Conservation (phyloP, 225 moss, liverwort and hornwort genomes). For the Bryum argenteum region DNA sequence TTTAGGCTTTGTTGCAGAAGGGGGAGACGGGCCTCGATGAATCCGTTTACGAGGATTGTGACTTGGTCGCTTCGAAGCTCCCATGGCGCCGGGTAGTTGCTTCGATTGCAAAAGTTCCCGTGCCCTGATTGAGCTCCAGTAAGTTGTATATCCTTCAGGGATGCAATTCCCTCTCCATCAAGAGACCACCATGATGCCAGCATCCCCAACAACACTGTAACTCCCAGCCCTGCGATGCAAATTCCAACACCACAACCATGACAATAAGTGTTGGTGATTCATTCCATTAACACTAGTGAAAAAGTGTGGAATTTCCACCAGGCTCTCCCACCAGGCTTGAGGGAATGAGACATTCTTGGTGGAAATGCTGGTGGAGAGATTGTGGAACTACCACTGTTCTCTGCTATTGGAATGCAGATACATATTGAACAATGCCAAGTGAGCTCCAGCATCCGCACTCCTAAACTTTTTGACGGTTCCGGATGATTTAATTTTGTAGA, state of each 20-base stretch:
- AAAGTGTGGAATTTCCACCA: too few relatives aligned
- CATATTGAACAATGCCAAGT: too few relatives aligned
- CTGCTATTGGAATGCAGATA: too few relatives aligned
- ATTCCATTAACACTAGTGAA: too few relatives aligned
- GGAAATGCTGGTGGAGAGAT: too few relatives aligned
- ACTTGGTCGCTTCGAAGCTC: slow-evolving; percentile 71
- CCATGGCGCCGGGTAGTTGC: slow-evolving; percentile 62
- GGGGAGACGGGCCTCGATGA: slow-evolving; percentile 73
- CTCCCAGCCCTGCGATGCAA: slow-evolving; percentile 41
- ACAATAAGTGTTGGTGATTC: too few relatives aligned
- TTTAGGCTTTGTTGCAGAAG: slow-evolving; percentile 61
- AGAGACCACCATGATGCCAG: slow-evolving; percentile 37
- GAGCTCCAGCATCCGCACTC: too few relatives aligned
- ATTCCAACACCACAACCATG: background rate
- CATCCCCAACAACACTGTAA: slow-evolving; percentile 40
- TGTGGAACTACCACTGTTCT: too few relatives aligned
- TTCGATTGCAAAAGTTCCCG: slow-evolving; percentile 52
- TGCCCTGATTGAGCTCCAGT: slow-evolving; percentile 17
- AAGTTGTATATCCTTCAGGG: background rate
- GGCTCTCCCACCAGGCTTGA: too few relatives aligned
- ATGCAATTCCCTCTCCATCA: background rate
- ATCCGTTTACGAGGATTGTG: slow-evolving; percentile 85
- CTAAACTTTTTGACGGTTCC: too few relatives aligned
- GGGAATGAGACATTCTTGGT: too few relatives aligned
- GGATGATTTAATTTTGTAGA: too few relatives aligned